A percentile compares a stretch with the other conserved stretches of the same genome.
These are phyloP conservation scores for Triticum dicoccoides DNA, from an alignment of 176 grass and related monocot genomes.

Conservation along the genomic window DNA sequence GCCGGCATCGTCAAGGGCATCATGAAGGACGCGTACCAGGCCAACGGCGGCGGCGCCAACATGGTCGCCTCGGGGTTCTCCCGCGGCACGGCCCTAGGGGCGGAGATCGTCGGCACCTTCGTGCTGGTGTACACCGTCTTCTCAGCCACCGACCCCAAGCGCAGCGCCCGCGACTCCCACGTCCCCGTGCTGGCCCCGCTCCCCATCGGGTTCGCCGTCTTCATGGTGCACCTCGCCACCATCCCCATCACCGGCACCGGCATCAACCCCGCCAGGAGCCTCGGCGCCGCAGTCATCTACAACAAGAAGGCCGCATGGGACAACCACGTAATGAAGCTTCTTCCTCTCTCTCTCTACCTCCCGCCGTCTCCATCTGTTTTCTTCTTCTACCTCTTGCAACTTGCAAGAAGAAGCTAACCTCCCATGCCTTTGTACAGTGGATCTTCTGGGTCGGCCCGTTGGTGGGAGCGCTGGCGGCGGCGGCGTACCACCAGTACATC, in stretches of 20 bases:
- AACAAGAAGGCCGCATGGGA: conserved; percentile 39
- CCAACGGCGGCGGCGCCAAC: conserved; percentile 50
- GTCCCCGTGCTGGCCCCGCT: conserved; percentile 37
- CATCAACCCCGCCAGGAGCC: conserved; percentile 38
- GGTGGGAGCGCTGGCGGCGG: conserved; percentile 31
- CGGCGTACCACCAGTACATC: conserved; percentile 49
- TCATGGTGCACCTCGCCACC: conserved; percentile 47
- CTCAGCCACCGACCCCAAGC: conserved; percentile 59
- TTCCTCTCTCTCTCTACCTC: background rate
- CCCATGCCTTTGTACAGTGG: conserved; percentile 11
- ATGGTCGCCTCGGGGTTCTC: conserved; percentile 39
- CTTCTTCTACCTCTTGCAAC: background rate
- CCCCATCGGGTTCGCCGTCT: conserved; percentile 38
- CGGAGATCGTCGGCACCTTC: conserved; percentile 62
- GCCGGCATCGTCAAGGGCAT: conserved; percentile 57
- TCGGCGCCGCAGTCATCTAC: conserved; percentile 39
- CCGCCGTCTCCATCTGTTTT: background rate
- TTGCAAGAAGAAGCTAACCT: background rate
- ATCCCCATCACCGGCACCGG: conserved; percentile 49
- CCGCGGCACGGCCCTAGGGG: conserved; percentile 38
- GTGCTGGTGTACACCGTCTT: conserved; percentile 63
- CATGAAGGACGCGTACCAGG: conserved; percentile 40
- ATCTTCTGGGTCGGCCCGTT: conserved; percentile 44
- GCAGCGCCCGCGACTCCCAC: conserved; percentile 55
- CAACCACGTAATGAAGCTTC: conserved; percentile 15